Evolutionary conservation across 805 yeast genomes (phyloP), one percentile per base, ranked within the genome.

Genomic region (Myxozyma lipomycoides): DNA sequence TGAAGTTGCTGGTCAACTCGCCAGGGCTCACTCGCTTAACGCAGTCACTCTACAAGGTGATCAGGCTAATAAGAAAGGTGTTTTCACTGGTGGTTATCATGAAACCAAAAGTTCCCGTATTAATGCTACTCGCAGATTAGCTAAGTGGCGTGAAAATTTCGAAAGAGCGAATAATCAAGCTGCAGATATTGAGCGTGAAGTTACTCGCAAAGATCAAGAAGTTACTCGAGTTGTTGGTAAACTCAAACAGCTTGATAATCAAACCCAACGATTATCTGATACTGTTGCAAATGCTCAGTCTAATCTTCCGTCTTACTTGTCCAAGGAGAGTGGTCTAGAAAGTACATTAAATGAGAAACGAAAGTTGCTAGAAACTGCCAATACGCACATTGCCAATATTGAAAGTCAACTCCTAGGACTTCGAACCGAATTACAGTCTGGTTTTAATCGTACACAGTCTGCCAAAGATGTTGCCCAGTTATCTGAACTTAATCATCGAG

Each of bases 41-140:
- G 86, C 95, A 0, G 84, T 93, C 15, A 93, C 98, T 0, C 70
- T 91, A 17, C 95, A 87, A 66, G 98, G 98, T 59, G 98, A 93
- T 64, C 74, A 87, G 57, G 87, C 87, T 44, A 95, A 87, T 60
- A 81, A 79, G 42, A 79, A 75, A 58, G 98, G 98, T 67, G 85
- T 84, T 1, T 67, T 93, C 40, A 81, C 87, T 22, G 98, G 98
- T 67, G 98, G 98, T 43, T 87, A 77, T 61, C 77, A 86, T 59
- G 93, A 86, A 60, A 77, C 74, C 59, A 78, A 78, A 52, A 73
- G 71, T 46, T 83, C 88, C 0, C 75, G 95, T 60, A 67, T 90
- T 43, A 95, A 88, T 59, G 78, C 83, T 2, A 72, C 87, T 61
- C 80, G 79, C 47, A 64, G 70, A 12, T 75, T 84, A 56, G 73